Percentiles rank a stretch among this genome's conserved stretches.
Conservation (phyloP, 2,329 filamentous ascomycete genomes). For the Pleurostoma richardsiae region DNA sequence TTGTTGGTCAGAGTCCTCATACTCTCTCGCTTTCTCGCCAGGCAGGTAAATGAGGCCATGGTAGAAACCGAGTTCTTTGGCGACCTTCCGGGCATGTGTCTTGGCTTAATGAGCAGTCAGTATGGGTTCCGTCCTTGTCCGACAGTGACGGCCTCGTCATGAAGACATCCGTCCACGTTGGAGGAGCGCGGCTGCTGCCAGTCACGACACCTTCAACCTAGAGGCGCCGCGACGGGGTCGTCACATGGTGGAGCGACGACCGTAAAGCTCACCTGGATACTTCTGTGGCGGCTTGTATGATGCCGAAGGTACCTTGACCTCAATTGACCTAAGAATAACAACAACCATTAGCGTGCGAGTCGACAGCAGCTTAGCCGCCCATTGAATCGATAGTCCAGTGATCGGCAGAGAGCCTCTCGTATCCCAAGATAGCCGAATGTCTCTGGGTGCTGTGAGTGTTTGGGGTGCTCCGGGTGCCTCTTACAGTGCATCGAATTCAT, state of each 20-base stretch:
- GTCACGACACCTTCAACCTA: no score
- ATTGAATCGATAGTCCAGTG: no score
- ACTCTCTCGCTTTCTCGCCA: slow-evolving; percentile 43
- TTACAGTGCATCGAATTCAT: slow-evolving; percentile 53
- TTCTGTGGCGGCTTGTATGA: slow-evolving; percentile 10
- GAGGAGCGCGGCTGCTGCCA: no score
- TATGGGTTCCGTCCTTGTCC: no score
- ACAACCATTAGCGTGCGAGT: no score
- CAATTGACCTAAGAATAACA: background rate
- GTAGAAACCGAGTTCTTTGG: slow-evolving; percentile 39
- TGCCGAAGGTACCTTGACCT: background rate
- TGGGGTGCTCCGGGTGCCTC: slow-evolving; percentile 9
- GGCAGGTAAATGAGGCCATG: slow-evolving; percentile 52
- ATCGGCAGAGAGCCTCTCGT: no score
- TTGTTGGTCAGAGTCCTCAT: slow-evolving; percentile 54
- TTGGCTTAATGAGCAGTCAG: slow-evolving; percentile 34
- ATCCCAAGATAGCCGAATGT: no score
- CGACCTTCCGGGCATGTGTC: slow-evolving; percentile 52
- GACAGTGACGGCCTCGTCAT: no score
- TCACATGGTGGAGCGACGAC: background rate
- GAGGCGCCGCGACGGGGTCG: background rate
- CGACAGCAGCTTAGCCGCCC: no score
- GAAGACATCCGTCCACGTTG: no score
- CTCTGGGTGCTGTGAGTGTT: no score
- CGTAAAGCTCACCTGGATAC: slow-evolving; percentile 25